These are phyloP conservation scores for Mycosphaerelloides madeirae DNA, from an alignment of 2,329 filamentous ascomycete genomes.

Conservation along the genomic window DNA sequence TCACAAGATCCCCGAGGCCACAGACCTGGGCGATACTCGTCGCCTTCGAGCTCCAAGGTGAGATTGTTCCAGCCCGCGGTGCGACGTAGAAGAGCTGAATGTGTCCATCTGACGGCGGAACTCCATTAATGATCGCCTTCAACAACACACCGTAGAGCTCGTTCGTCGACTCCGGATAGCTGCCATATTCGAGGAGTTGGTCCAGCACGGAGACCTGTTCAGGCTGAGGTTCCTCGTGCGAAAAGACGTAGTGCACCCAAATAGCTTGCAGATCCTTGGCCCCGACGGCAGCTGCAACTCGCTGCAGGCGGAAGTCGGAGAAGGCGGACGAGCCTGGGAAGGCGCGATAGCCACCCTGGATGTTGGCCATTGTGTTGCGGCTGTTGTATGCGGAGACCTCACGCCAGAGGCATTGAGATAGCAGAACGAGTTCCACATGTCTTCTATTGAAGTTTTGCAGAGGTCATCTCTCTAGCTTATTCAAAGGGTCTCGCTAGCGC, in stretches of 20 bases:
- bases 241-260: constrained; percentile 50
- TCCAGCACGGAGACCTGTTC: constrained; percentile 50
- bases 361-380: constrained; percentile 4
- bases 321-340: constrained; percentile 53
- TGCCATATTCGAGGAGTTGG: constrained; percentile 59
- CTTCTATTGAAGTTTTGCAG: constrained; percentile 4
- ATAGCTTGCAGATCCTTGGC: constrained; percentile 46
- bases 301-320: constrained; percentile 47
- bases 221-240: constrained; percentile 37
- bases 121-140: constrained; percentile 46
- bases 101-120: constrained; percentile 46
- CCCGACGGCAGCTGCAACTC: constrained; percentile 43
- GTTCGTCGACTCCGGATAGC: constrained; percentile 44
- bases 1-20: constrained; percentile 65
- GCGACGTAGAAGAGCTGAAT: constrained; percentile 65
- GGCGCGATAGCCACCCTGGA: constrained; percentile 35
- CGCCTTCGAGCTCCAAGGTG: constrained; percentile 95
- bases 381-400: constrained; percentile 6
- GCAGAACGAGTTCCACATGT: not conserved
- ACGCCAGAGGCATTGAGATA: constrained; percentile 14
- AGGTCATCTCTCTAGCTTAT: not conserved
- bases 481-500: too few species aligned
- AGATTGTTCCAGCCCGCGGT: constrained; percentile 76
- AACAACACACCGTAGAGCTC: constrained; percentile 42
- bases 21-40: constrained; percentile 92